phyloP scores from a whole-genome alignment of 208 protist genomes.

The Trypanosomatidae sp. region DNA sequence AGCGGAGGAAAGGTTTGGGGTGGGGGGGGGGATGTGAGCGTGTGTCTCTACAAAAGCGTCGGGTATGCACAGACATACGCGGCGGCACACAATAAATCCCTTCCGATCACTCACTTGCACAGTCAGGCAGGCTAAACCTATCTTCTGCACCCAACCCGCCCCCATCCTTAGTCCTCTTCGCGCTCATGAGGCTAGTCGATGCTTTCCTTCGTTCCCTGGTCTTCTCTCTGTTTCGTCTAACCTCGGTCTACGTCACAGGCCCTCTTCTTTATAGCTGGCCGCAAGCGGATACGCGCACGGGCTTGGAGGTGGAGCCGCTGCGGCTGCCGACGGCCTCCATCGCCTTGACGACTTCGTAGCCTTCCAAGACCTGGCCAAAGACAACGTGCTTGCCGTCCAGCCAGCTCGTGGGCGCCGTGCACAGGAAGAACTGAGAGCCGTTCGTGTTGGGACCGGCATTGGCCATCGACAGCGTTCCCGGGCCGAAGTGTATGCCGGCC shows the following conservation, averaged over 20 bases:
- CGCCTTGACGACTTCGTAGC: slow-evolving; percentile 83
- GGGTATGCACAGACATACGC: not conserved
- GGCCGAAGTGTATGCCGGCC: slow-evolving; percentile 66
- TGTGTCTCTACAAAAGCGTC: not conserved
- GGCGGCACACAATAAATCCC: not conserved
- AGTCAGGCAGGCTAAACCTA: not conserved
- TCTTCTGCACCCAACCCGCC: not conserved
- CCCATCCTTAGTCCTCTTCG: not conserved
- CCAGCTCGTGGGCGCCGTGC: slow-evolving; percentile 73
- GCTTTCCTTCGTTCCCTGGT: not conserved
- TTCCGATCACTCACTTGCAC: not conserved
- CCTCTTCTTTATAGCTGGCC: slow-evolving; percentile 57
- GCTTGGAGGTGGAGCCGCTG: slow-evolving; percentile 48
- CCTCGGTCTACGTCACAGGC: not conserved
- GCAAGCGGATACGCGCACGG: slow-evolving; percentile 62
- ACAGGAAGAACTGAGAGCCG: slow-evolving; percentile 94
- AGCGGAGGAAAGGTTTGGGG: not conserved
- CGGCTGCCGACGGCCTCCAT: slow-evolving; percentile 79
- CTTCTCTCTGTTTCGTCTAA: not conserved
- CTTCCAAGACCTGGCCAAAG: slow-evolving; percentile 93
- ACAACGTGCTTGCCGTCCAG: slow-evolving; percentile 97
- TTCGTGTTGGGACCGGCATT: slow-evolving; percentile 94
- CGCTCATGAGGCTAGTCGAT: not conserved
- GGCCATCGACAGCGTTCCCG: slow-evolving; percentile 88
- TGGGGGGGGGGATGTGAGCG: not conserved